Base-by-base conservation (phyloP, 73 alveolate genomes). In the Paramecium caudatum region DNA sequence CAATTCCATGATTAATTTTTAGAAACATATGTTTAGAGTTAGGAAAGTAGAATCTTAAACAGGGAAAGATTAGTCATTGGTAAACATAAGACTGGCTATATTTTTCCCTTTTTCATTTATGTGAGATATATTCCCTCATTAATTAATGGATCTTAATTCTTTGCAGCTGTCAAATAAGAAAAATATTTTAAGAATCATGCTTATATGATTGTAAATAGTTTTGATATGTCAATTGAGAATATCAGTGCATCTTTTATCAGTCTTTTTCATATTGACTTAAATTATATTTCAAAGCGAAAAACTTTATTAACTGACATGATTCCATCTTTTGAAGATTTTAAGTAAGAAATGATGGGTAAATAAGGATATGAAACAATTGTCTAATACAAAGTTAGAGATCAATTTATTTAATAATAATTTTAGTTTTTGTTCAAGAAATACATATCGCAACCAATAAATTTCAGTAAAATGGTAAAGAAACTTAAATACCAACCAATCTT, bases 41-140 rank as follows among this genome's bases (percentile, higher is more conserved):
- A 45, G 21, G 91, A 83, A 55, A 65, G 85, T 7, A 50, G 91
- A 61, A 25, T 83, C 13, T 50, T 83, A 19, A 83, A 83, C 61
- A 13, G 50, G 39, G 91, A 83, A 55, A 83, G 91, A 16, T 27
- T 83, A 19, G 12, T 83, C 3, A 39, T 70, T 10, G 61, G 78
- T 10, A 83, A 83, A 34, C 55, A 36, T 61, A 83, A 83, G 9
- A 21, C 55, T 39, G 91, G 91, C 21, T 83, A 83, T 34, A 83
- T 83, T 13, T 36, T 36, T 4, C 91, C 84, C 34, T 83, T 83
- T 30, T 55, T 50, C 9, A 70, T 83, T 27, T 50, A 55, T 55
- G 91, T 83, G 10, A 83, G 91, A 39, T 70, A 83, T 55, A 65
- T 83, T 2, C 91, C 91, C 9, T 83, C 91, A 7, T 61, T 83